Base-by-base conservation (phyloP, 352 stramenopile genomes). In the Albugo candida region DNA sequence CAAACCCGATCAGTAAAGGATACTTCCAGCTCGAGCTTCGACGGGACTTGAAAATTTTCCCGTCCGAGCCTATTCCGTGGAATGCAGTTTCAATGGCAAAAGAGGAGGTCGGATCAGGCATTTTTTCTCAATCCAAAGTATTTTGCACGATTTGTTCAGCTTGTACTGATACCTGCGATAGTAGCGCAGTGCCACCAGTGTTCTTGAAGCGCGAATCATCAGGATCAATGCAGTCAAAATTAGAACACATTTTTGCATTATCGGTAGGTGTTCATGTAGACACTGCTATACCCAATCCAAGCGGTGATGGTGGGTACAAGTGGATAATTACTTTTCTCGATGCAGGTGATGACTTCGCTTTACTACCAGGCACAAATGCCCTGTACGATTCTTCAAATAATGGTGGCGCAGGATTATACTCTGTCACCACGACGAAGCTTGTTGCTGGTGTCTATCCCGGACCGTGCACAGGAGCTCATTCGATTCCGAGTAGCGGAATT, bases 301-400 rank as follows among this genome's bases (percentile, higher is more conserved):
- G 58, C 1, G 61, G 41, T 1, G 64, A 65, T 24, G 70, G 73
- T 14, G 70, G 74, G 1, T 94, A 81, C 51, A 72, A 70, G 31
- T 96, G 84, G 84, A 81, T 63, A 18, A 66, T 96, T 46, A 95
- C 84, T 20, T 96, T 96, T 63, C 58, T 84, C 10, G 84, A 95
- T 55, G 54, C 58, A 21, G 73, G 67, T 18, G 70, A 91, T 53
- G 76, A 94, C 52, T 95, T 87, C 36, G 41, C 59, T 8, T 48
- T 96, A 36, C 49, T 49, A 2, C 31, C 59, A 0, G 52, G 43
- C 13, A 45, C 55, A 1, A 60, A 65, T 27, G 43, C 24, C 4
- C 52, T 77, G 13, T 59, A 59, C 31, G 49, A 37, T 34, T 12
- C 58, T 36, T 54, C 50, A 13, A 17, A 44, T 52, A 24, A 41